phyloP scores from a whole-genome alignment of 352 stramenopile genomes.

The Phytophthora quininea region DNA sequence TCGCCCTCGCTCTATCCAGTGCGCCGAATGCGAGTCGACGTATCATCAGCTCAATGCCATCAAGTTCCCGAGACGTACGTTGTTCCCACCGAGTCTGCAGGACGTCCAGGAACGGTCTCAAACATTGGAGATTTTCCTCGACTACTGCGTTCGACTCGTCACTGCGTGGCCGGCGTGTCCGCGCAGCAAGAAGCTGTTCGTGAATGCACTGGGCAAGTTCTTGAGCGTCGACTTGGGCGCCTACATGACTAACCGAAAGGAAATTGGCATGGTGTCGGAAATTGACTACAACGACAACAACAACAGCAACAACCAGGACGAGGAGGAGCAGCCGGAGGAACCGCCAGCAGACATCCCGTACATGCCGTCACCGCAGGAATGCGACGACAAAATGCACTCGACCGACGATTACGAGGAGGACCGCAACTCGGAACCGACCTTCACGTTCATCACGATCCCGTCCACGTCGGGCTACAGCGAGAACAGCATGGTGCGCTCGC shows the following conservation, averaged over 20 bases:
- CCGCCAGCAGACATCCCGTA: slow-evolving; percentile 20
- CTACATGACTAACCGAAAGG: slow-evolving; percentile 22
- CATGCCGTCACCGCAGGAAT: slow-evolving; percentile 22
- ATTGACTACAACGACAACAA: slow-evolving; percentile 3
- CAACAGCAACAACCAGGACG: slow-evolving; percentile 12
- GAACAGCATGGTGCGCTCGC: slow-evolving; percentile 21
- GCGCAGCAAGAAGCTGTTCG: slow-evolving; percentile 52
- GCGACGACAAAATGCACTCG: slow-evolving; percentile 16
- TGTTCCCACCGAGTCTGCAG: slow-evolving; percentile 52
- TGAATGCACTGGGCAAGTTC: slow-evolving; percentile 54
- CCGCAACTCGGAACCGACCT: slow-evolving; percentile 33
- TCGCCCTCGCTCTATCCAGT: slow-evolving; percentile 34
- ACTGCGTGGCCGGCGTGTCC: slow-evolving; percentile 54
- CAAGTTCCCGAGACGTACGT: slow-evolving; percentile 57
- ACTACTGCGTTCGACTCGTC: slow-evolving; percentile 41
- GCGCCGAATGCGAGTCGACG: slow-evolving; percentile 41
- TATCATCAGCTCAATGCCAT: slow-evolving; percentile 43
- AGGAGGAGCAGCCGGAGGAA: slow-evolving; percentile 19
- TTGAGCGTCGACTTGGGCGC: slow-evolving; percentile 52
- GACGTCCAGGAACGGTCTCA: slow-evolving; percentile 55
- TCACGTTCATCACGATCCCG: slow-evolving; percentile 46
- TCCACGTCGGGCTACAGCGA: slow-evolving; percentile 18
- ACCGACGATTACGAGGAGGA: slow-evolving; percentile 30
- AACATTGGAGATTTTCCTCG: slow-evolving; percentile 60
- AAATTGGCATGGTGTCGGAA: slow-evolving; percentile 18